Conservation (phyloP, 2,329 filamentous ascomycete genomes). For the Juglanconis sp. region DNA sequence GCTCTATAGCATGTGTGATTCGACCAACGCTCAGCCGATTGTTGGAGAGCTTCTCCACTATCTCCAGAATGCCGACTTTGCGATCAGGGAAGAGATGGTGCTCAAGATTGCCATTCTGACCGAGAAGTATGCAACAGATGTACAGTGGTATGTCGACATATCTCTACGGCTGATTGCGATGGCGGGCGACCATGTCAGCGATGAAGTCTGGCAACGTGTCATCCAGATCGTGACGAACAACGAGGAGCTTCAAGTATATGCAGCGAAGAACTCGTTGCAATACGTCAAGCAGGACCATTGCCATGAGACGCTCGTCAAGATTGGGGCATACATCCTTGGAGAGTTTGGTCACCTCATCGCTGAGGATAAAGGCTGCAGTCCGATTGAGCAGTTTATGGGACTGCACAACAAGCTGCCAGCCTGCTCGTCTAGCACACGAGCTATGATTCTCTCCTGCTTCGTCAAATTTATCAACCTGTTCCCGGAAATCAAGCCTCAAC, state of each 20-base stretch:
- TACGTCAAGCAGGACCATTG: slow-evolving; percentile 92
- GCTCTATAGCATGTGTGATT: slow-evolving; percentile 99
- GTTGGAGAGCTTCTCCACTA: slow-evolving; percentile 92
- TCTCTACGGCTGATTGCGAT: slow-evolving; percentile 90
- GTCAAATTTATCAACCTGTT: slow-evolving; percentile 98
- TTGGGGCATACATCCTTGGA: slow-evolving; percentile 91
- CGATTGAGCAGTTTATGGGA: slow-evolving; percentile 94
- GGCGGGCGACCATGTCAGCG: slow-evolving; percentile 96
- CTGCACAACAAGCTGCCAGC: slow-evolving; percentile 85
- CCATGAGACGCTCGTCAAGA: slow-evolving; percentile 96
- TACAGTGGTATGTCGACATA: slow-evolving; percentile 99
- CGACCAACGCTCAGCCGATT: slow-evolving; percentile 88
- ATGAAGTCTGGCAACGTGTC: slow-evolving; percentile 98
- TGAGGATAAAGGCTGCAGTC: slow-evolving; percentile 86
- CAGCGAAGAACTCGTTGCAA: slow-evolving; percentile 86
- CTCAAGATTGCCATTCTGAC: slow-evolving; percentile 97
- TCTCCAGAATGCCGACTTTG: slow-evolving; percentile 93
- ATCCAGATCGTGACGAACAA: slow-evolving; percentile 99
- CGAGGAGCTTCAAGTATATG: slow-evolving; percentile 95
- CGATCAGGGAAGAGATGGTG: slow-evolving; percentile 98
- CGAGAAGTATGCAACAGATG: slow-evolving; percentile 96
- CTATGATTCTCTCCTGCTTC: slow-evolving; percentile 92
- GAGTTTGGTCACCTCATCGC: slow-evolving; percentile 97
- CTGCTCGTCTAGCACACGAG: slow-evolving; percentile 84
- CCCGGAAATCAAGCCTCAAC: slow-evolving; percentile 94